These are phyloP conservation scores for Candida dubliniensis DNA, from an alignment of 1,139 yeast species.

Conservation along the genomic window DNA sequence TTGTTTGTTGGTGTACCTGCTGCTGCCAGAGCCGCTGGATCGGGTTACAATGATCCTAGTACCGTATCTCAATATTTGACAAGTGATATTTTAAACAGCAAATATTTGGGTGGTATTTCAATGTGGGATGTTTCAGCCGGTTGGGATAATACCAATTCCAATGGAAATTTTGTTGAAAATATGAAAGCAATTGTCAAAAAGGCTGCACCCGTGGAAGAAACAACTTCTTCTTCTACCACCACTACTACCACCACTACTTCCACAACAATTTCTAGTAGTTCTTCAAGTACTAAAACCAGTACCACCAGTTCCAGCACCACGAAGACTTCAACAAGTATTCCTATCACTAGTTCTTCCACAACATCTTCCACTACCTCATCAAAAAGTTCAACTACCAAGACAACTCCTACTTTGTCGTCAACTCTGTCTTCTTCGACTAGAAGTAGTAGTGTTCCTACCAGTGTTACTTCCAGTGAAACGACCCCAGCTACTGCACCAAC, in stretches of 20 bases:
- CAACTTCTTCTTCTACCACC: constrained; percentile 10
- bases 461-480: constrained; percentile 9
- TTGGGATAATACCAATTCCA: constrained; percentile 50
- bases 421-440: constrained; percentile 3
- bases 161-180: constrained; percentile 40
- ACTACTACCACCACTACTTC: constrained; percentile 9
- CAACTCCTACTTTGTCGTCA: constrained; percentile 2
- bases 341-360: constrained; percentile 13
- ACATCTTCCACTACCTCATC: constrained; percentile 10
- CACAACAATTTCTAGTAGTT: constrained; percentile 5
- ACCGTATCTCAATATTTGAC: constrained; percentile 25
- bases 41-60: constrained; percentile 26
- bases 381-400: constrained; percentile 1
- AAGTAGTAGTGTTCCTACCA: constrained; percentile 3
- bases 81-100: constrained; percentile 36
- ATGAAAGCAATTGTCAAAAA: constrained; percentile 33
- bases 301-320: constrained; percentile 8
- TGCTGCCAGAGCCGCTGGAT: constrained; percentile 62
- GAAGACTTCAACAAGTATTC: constrained; percentile 8
- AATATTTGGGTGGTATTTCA: constrained; percentile 78
- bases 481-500: constrained; percentile 7
- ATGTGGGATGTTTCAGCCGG: constrained; percentile 93
- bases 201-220: constrained; percentile 7
- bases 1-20: constrained; percentile 77
- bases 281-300: constrained; percentile 6